Conservation (phyloP, 495 filamentous ascomycete species). For the Lasiosphaeris hirsuta region DNA sequence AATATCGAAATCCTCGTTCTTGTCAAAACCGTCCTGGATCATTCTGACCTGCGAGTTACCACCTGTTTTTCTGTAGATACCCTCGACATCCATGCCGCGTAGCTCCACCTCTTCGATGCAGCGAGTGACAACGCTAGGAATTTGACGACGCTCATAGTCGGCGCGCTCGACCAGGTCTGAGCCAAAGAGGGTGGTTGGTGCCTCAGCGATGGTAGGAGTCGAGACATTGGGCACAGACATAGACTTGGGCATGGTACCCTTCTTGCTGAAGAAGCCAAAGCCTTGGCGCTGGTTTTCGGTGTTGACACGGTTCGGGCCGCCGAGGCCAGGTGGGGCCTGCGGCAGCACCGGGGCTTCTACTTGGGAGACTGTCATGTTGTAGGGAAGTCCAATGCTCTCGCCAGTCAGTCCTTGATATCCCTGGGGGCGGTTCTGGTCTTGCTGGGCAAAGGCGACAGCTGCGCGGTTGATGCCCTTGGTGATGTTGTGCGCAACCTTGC, state of each 20-base stretch:
- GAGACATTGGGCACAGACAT: conserved; percentile 54
- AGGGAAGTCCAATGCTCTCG: conserved; percentile 57
- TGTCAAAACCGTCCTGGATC: conserved; percentile 88
- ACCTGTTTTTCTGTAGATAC: conserved; percentile 97
- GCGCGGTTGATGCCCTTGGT: conserved; percentile 88
- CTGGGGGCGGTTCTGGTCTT: conserved; percentile 39
- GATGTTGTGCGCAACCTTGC: conserved; percentile 89
- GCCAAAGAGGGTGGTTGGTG: conserved; percentile 72
- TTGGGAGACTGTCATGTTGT: conserved; percentile 55
- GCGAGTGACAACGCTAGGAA: conserved; percentile 84
- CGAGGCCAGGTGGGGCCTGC: conserved; percentile 11
- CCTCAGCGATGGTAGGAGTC: conserved; percentile 50
- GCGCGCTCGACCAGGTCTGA: conserved; percentile 83
- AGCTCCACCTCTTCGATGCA: conserved; percentile 98
- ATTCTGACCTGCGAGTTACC: conserved; percentile 81
- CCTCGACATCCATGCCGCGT: conserved; percentile 95
- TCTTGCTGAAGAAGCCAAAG: conserved; percentile 72
- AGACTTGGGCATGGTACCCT: conserved; percentile 41
- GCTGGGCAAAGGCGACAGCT: conserved; percentile 54
- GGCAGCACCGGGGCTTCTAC: conserved; percentile 43
- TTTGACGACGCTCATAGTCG: conserved; percentile 83
- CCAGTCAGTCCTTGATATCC: conserved; percentile 51
- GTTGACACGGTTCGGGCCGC: conserved; percentile 24
- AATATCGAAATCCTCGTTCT: conserved; percentile 78
- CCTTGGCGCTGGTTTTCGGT: conserved; percentile 60